A percentile compares a stretch with the other conserved stretches of the same genome.
These are phyloP conservation scores for Termitomyces sp. DNA, from an alignment of 768 basidiomycete species.

Conservation along the genomic window DNA sequence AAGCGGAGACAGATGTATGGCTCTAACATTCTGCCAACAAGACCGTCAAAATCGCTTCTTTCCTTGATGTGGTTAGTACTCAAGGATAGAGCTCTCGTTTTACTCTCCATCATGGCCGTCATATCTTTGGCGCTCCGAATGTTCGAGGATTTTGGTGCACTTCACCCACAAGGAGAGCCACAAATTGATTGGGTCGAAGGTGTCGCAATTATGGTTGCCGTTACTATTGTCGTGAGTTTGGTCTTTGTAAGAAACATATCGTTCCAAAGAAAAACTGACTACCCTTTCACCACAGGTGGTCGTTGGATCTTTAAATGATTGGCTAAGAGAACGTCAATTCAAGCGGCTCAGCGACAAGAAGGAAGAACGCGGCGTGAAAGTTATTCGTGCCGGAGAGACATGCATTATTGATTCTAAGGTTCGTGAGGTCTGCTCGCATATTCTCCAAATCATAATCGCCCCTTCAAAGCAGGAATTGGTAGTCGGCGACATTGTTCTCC, in stretches of 20 bases:
- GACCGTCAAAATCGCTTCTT: constrained; percentile 64
- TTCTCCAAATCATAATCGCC: neutral
- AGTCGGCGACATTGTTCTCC: constrained; percentile 89
- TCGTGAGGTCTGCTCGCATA: constrained; percentile 11
- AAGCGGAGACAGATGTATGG: constrained; percentile 74
- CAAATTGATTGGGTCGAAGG: constrained; percentile 97
- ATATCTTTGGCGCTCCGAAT: constrained; percentile 91
- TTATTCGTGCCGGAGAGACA: constrained; percentile 72
- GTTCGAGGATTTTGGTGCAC: constrained; percentile 87
- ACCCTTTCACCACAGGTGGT: constrained; percentile 48
- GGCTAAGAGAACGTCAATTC: constrained; percentile 98
- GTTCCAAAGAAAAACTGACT: neutral
- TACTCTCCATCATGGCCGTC: constrained; percentile 88
- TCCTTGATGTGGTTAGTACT: constrained; percentile 81
- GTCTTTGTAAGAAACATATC: constrained; percentile 8
- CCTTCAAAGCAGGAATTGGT: constrained; percentile 63
- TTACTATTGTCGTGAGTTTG: constrained; percentile 65
- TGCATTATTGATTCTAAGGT: constrained; percentile 82
- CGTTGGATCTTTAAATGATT: constrained; percentile 95
- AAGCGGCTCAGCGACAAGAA: constrained; percentile 89
- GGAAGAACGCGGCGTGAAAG: constrained; percentile 88
- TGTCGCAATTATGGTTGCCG: constrained; percentile 75
- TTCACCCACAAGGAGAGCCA: constrained; percentile 53
- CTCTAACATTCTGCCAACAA: constrained; percentile 66
- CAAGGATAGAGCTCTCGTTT: constrained; percentile 86